Percentiles rank a stretch among this genome's conserved stretches.
Evolutionary conservation across 2,329 filamentous ascomycete genomes (phyloP).

Genomic region (Xylaria sp.): DNA sequence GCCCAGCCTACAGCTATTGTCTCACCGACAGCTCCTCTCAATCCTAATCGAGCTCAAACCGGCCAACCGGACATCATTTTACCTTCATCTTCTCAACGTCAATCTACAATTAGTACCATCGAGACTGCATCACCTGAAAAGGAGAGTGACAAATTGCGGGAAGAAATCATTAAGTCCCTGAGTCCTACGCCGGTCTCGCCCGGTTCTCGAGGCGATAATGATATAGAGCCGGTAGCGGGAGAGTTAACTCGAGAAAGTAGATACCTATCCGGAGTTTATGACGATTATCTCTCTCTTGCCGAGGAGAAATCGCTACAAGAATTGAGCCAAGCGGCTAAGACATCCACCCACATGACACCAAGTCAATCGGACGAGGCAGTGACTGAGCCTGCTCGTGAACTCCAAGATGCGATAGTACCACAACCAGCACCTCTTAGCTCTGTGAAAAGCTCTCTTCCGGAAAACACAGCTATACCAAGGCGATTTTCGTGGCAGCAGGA

Average conservation of each 20-base stretch:
- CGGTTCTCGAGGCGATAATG: conserved; percentile 29
- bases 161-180: conserved; percentile 79
- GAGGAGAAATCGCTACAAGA: conserved; percentile 55
- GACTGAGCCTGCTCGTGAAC: conserved; percentile 6
- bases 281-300: conserved; percentile 70
- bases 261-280: conserved; percentile 73
- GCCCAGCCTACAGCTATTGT: conserved; percentile 42
- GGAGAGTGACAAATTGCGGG: conserved; percentile 76
- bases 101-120: conserved; percentile 60
- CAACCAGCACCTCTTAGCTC: conserved; percentile 42
- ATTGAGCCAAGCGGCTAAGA: conserved; percentile 45
- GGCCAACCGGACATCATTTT: conserved; percentile 52
- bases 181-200: conserved; percentile 58
- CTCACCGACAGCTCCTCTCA: conserved; percentile 58
- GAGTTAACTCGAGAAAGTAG: conserved; percentile 64
- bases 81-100: conserved; percentile 53
- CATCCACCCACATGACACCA: conserved; percentile 30
- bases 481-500: conserved; percentile 59
- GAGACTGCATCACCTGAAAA: conserved; percentile 66
- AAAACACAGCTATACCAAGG: conserved; percentile 29
- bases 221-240: conserved; percentile 35
- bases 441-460: conserved; percentile 33
- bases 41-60: conserved; percentile 54
- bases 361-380: conserved; percentile 9
- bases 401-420: conserved; percentile 29